phyloP scores from a whole-genome alignment of 2,329 filamentous ascomycete genomes.

The Ustulina deusta region DNA sequence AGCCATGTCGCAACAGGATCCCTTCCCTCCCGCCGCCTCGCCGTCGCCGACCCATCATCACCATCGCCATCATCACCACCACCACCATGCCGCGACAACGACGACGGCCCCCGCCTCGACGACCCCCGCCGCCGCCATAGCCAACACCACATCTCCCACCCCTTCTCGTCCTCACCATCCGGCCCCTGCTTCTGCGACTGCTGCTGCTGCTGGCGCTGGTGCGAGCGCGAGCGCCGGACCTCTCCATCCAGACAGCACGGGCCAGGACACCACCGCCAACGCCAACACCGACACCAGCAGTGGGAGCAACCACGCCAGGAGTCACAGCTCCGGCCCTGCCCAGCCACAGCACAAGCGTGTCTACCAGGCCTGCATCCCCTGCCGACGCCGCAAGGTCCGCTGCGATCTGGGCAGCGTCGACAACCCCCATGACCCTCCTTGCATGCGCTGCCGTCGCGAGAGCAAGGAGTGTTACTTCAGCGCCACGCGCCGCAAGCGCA shows the following conservation, averaged over 20 bases:
- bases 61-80: neutral
- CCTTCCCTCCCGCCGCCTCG: conserved; percentile 26
- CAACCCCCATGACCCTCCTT: conserved; percentile 93
- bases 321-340: conserved; percentile 33
- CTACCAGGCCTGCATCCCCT: conserved; percentile 73
- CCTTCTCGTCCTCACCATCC: conserved; percentile 17
- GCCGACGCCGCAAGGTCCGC: conserved; percentile 70
- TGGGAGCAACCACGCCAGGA: conserved; percentile 25
- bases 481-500: conserved; percentile 91
- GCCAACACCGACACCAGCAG: neutral
- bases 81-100: neutral
- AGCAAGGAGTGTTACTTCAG: conserved; percentile 98
- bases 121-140: neutral
- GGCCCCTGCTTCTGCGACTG: conserved; percentile 1
- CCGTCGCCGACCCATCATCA: conserved; percentile 6
- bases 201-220: neutral
- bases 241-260: conserved; percentile 3
- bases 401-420: conserved; percentile 82
- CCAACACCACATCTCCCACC: conserved; percentile 9
- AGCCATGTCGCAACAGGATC: conserved; percentile 32
- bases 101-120: conserved; percentile 9
- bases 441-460: conserved; percentile 91
- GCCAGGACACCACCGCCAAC: conserved; percentile 20
- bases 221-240: no score
- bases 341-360: conserved; percentile 68